Base-by-base conservation (phyloP, 106 monocot genomes). In the Amphibolis antarctica region DNA sequence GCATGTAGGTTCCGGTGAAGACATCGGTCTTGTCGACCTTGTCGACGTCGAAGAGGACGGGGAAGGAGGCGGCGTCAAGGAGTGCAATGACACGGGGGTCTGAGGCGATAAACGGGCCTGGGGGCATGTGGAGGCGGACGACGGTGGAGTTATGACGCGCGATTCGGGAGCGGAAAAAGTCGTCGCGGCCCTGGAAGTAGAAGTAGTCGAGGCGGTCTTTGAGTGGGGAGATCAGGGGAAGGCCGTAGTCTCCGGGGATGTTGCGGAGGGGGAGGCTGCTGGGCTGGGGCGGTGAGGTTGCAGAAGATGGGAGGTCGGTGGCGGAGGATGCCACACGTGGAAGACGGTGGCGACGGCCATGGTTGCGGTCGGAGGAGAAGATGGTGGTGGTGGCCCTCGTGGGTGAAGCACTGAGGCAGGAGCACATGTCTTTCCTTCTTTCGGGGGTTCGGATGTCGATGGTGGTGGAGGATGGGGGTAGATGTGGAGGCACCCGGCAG, bases 1-100 rank as follows among this genome's bases (percentile, higher is more conserved):
- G 94, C 73, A 66, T 74, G 89, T 67, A 94, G 29, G 94, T 94
- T 59, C 94, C 94, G 27, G 89, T 89, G 82, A 94, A 94, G 42
- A 94, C 64, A 59, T 89, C 86, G 24, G 74, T 78, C 77, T 94
- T 94, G 43, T 94, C 89, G 55, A 94, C 94, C n/a, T 84, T 79
- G 50, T 59, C 64, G 22, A 72, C 79, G 71, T 94, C 94, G 77
- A 94, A 94, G 71, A 94, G 94, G 28, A 78, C 73, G 15, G 89
- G 86, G 77, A 94, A 94, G 48, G 66, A 62, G 43, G 77, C 79
- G 60, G 83, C 88, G 81, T 94, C 94, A 44, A 89, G 81, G 53
- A 94, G 75, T 50, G 84, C 86, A 61, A 94, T 52, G 59, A 94
- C 94, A 29, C 75, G 76, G 52, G 94, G 78, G 64, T 86, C 79